A percentile compares a stretch with the other conserved stretches of the same genome.
Evolutionary conservation across 1,139 yeast genomes (phyloP).

Genomic region (Candida sojae): DNA sequence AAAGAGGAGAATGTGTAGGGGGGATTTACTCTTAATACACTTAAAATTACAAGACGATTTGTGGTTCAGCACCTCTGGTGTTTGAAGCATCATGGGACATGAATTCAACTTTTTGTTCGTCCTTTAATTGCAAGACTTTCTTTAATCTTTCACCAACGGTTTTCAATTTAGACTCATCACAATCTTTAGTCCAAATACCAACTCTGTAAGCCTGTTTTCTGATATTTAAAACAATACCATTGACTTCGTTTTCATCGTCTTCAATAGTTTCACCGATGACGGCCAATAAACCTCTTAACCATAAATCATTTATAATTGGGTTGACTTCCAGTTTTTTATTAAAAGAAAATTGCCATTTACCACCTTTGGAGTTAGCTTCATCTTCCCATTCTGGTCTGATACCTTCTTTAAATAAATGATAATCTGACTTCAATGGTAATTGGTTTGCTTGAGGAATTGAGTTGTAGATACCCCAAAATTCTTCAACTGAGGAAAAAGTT

Average conservation of each 20-base stretch:
- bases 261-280: constrained; percentile 97
- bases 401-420: constrained; percentile 92
- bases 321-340: constrained; percentile 65
- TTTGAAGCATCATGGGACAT: constrained; percentile 60
- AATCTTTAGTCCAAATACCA: constrained; percentile 91
- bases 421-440: constrained; percentile 89
- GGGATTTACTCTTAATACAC: background rate
- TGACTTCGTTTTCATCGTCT: constrained; percentile 85
- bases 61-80: constrained; percentile 45
- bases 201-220: constrained; percentile 83
- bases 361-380: constrained; percentile 82
- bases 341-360: constrained; percentile 82
- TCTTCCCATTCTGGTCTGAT: constrained; percentile 99
- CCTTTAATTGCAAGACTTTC: constrained; percentile 69
- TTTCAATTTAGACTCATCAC: constrained; percentile 61
- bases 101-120: constrained; percentile 74
- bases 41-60: constrained; percentile 34
- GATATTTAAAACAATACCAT: constrained; percentile 90
- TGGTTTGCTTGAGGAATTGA: constrained; percentile 92
- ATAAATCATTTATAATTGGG: constrained; percentile 77
- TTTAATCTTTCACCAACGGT: constrained; percentile 85
- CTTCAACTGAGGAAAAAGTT: constrained; percentile 90
- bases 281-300: constrained; percentile 89
- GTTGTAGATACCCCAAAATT: constrained; percentile 98
- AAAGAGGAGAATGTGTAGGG: background rate